Evolutionary conservation across 805 yeast genomes (phyloP), one percentile per base, ranked within the genome.

Genomic region (Lachancea cidri): DNA sequence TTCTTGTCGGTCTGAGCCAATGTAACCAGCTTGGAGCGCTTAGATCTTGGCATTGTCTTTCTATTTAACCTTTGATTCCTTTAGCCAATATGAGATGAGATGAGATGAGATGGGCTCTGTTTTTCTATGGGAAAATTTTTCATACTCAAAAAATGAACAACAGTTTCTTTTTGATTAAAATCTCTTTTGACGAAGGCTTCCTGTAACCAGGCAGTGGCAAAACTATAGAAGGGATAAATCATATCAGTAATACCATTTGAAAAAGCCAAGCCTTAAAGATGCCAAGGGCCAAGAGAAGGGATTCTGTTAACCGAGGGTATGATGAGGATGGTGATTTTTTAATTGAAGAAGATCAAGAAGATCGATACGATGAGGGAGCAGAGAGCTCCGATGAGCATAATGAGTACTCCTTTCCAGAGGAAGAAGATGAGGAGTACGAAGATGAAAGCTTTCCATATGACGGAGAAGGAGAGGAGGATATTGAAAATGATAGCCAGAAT

Each of bases 31-130:
- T 86, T 93, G 53, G 96, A 83, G 77, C 98, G 91, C 65, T 81
- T 89, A 29, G 97, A 88, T 76, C 95, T 86, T 48, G 98, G 97
- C 98, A 91, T 91, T 44, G n/a, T n/a, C n/a, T n/a, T n/a, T n/a
- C n/a, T n/a, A n/a, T n/a, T n/a, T n/a, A n/a, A n/a, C n/a, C n/a
- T n/a, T n/a, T n/a, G n/a, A n/a, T n/a, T n/a, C n/a, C n/a, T n/a
- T n/a, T n/a, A n/a, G 14, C 33, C 17, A 8, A 9, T 15, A 14
- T 17, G 42, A 30, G 46, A 43, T 43, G 45, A 30, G 39, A 39
- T 36, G 49, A 41, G 49, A 45, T 43, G 49, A 46, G 48, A 41
- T 46, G 6, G 14, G 37, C 29, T 7, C 7, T 35, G 9, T 14
- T 20, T 20, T 13, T 20, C 25, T 15, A 5, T 5, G 32, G 31